phyloP scores from a whole-genome alignment of 352 stramenopile species.

The Globisporangium sylvaticum region DNA sequence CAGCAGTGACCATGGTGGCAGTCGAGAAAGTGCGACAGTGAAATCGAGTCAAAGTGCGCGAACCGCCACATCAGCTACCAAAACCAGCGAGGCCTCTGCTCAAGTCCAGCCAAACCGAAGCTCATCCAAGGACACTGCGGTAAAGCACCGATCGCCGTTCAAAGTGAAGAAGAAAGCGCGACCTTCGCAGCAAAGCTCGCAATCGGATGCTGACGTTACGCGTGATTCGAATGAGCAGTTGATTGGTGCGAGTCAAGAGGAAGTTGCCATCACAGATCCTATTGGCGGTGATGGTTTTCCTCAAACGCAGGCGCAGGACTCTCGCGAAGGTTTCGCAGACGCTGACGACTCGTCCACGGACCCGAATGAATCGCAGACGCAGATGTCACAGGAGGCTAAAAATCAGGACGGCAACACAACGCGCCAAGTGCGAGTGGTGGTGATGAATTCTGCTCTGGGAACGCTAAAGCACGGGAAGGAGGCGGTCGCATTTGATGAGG shows the following conservation, averaged over 20 bases:
- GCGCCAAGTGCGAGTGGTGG: not conserved
- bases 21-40: not conserved
- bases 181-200: not conserved
- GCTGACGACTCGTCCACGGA: not conserved
- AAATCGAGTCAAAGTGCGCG: not conserved
- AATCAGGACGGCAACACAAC: not conserved
- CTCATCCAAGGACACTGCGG: not conserved
- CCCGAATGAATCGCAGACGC: slow-evolving; percentile 8
- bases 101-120: not conserved
- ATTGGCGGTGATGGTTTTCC: not conserved
- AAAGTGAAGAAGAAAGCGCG: not conserved
- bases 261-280: not conserved
- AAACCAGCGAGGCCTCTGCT: not conserved
- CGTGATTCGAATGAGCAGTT: not conserved
- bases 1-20: not conserved
- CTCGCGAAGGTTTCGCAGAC: slow-evolving; percentile 3
- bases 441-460: not conserved
- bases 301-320: slow-evolving; percentile 12
- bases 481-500: not conserved
- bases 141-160: not conserved
- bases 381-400: not conserved
- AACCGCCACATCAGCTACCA: not conserved
- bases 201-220: not conserved
- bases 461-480: not conserved
- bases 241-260: not conserved